These are phyloP conservation scores for Nemania serpens DNA, from an alignment of 2,329 filamentous ascomycete species.

Conservation along the genomic window DNA sequence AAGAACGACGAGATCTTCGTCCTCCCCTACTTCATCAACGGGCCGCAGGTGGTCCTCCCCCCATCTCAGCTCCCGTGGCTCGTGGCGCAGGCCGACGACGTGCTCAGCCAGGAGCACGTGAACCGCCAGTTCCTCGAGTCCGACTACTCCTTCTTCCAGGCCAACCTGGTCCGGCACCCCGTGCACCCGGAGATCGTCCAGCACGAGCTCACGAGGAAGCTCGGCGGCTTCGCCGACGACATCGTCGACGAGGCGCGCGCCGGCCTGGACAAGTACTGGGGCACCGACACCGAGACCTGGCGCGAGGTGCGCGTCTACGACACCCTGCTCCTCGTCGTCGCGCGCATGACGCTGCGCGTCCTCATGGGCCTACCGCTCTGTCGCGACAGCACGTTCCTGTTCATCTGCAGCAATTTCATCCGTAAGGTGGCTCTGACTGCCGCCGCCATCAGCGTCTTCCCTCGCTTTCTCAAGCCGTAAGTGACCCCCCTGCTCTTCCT, in stretches of 20 bases:
- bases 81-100: constrained; percentile 39
- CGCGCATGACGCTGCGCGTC: constrained; percentile 41
- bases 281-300: constrained; percentile 38
- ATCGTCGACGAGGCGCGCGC: constrained; percentile 41
- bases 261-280: constrained; percentile 40
- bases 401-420: constrained; percentile 41
- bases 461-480: constrained; percentile 40
- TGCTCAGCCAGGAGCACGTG: constrained; percentile 42
- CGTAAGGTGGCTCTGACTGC: constrained; percentile 40
- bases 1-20: constrained; percentile 39
- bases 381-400: constrained; percentile 35
- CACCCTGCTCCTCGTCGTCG: constrained; percentile 39
- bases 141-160: constrained; percentile 42
- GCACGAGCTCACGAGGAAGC: constrained; percentile 41
- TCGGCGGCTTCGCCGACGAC: constrained; percentile 37
- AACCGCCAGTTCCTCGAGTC: constrained; percentile 44
- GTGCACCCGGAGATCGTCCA: constrained; percentile 42
- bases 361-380: constrained; percentile 41
- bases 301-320: constrained; percentile 43
- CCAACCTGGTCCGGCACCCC: constrained; percentile 38
- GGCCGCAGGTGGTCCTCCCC: constrained; percentile 43
- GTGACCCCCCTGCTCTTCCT: not conserved
- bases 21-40: constrained; percentile 42
- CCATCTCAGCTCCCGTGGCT: constrained; percentile 40
- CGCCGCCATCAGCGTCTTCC: constrained; percentile 39